phyloP scores from a whole-genome alignment of 176 grass and related monocot genomes.

The Carex littledalei region DNA sequence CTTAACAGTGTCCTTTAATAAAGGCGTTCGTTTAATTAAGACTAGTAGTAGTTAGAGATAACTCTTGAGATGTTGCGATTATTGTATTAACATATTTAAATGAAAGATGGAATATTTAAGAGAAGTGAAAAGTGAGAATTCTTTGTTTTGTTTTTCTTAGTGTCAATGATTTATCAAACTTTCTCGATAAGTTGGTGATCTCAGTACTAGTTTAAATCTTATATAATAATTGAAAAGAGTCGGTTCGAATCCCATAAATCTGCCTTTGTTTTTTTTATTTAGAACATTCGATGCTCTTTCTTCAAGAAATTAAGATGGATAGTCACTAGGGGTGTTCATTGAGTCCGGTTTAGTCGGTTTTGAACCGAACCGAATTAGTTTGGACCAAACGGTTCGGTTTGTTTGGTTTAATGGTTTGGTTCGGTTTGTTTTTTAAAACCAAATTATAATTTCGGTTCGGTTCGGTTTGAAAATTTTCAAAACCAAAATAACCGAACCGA shows the following conservation, averaged over 20 bases:
- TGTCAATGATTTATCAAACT: conserved; percentile 8
- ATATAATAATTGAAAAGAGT: neutral
- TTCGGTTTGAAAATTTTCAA: too few species aligned
- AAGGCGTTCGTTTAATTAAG: neutral
- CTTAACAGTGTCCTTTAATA: neutral
- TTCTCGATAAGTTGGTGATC: conserved; percentile 14
- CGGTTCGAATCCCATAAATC: conserved; percentile 30
- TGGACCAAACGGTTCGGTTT: too few species aligned
- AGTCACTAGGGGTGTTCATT: neutral
- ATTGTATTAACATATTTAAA: neutral
- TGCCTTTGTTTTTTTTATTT: conserved; percentile 6
- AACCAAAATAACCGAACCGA: too few species aligned
- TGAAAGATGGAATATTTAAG: conserved; percentile 13
- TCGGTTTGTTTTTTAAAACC: too few species aligned
- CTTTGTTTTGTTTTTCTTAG: conserved; percentile 17
- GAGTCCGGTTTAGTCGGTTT: too few species aligned
- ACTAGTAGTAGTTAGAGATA: neutral
- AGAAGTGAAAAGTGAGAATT: conserved; percentile 11
- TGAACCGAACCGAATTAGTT: too few species aligned
- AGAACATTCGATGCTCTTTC: conserved; percentile 16
- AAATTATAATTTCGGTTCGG: too few species aligned
- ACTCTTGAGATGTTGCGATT: neutral
- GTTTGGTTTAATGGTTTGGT: too few species aligned
- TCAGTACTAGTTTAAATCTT: conserved; percentile 1
- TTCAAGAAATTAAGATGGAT: neutral